Evolutionary conservation across 176 grass and related monocot species (phyloP).

Genomic region (Dendrocalamus sinicus): DNA sequence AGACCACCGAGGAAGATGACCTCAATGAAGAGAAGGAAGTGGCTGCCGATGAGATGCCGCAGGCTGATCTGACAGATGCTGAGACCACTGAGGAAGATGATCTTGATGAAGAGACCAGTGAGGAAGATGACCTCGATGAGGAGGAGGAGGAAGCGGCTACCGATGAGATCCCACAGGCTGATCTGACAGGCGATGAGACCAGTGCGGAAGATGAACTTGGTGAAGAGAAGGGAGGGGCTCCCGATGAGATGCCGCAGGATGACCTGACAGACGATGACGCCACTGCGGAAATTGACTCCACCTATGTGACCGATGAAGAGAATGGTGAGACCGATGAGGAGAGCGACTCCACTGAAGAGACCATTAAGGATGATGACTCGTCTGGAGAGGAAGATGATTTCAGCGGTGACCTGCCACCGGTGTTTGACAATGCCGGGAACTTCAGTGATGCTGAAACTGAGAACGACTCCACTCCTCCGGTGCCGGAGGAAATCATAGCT

Average conservation of each 20-base stretch:
- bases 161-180: conserved; percentile 14
- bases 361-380: not conserved
- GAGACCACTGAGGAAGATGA: conserved; percentile 15
- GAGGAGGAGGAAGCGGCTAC: not conserved
- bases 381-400: conserved; percentile 56
- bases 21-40: not conserved
- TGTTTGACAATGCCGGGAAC: conserved; percentile 20
- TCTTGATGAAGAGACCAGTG: not conserved
- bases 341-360: not conserved
- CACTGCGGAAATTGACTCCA: not conserved
- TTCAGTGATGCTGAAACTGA: conserved; percentile 40
- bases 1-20: not conserved
- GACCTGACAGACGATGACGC: not conserved
- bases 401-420: conserved; percentile 34
- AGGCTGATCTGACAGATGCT: not conserved
- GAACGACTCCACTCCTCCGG: not conserved
- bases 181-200: not conserved
- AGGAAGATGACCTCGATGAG: not conserved
- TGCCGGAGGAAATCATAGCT: not conserved
- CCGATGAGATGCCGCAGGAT: conserved; percentile 1
- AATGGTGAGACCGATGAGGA: not conserved
- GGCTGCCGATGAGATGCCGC: not conserved
- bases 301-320: not conserved
- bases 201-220: conserved; percentile 3
- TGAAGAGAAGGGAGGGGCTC: conserved; percentile 1